Percentiles rank a stretch among this genome's conserved stretches.
These are phyloP conservation scores for Scleroderma bovista DNA, from an alignment of 768 basidiomycete genomes.

Conservation along the genomic window DNA sequence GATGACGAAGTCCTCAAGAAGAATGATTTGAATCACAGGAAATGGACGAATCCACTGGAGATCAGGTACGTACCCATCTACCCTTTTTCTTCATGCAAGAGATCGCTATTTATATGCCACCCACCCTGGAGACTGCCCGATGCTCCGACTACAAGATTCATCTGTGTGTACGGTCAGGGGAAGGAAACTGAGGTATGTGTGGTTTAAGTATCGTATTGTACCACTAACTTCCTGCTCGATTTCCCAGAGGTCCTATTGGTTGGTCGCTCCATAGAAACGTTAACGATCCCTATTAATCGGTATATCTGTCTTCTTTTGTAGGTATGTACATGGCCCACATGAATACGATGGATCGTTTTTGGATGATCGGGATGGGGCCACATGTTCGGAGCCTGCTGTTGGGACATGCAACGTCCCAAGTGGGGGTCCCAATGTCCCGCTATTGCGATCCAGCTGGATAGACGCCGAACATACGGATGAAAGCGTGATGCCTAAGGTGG, in stretches of 20 bases:
- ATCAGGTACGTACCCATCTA: slow-evolving; percentile 44
- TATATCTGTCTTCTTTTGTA: slow-evolving; percentile 15
- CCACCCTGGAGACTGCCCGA: slow-evolving; percentile 57
- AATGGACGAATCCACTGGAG: slow-evolving; percentile 93
- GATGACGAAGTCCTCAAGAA: slow-evolving; percentile 55
- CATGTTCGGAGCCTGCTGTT: slow-evolving; percentile 41
- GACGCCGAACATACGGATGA: slow-evolving; percentile 79
- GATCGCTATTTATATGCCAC: background rate
- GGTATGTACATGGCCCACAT: slow-evolving; percentile 70
- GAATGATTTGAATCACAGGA: slow-evolving; percentile 70
- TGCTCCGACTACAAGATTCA: slow-evolving; percentile 89
- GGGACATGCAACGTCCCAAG: slow-evolving; percentile 37
- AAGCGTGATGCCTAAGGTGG: slow-evolving; percentile 47
- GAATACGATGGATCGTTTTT: slow-evolving; percentile 55
- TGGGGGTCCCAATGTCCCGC: slow-evolving; percentile 49
- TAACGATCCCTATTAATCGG: background rate
- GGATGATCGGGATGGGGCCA: slow-evolving; percentile 36
- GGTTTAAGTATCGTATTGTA: slow-evolving; percentile 2
- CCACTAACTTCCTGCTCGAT: background rate
- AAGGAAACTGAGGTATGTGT: slow-evolving; percentile 83
- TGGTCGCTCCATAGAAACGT: slow-evolving; percentile 7
- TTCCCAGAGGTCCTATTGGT: slow-evolving; percentile 80
- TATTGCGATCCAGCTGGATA: slow-evolving; percentile 69
- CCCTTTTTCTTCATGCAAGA: background rate
- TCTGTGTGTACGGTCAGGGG: slow-evolving; percentile 91